phyloP scores from a whole-genome alignment of 371 early-diverging fungal genomes.

The Apophysomyces variabilis region DNA sequence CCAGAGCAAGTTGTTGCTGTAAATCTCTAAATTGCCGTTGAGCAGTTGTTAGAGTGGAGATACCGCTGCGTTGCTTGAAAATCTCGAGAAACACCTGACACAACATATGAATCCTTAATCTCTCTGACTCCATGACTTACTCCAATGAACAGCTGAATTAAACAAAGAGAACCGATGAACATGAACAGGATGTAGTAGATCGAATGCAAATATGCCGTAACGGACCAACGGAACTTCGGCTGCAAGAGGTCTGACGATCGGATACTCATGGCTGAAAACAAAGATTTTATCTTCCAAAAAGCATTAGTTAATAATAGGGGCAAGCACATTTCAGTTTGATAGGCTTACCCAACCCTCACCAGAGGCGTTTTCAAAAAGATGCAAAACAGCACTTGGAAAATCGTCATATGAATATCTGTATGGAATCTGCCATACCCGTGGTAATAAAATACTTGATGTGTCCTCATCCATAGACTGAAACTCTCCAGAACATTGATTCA shows the following conservation, averaged over 20 bases:
- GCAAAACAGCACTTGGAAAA: conserved; percentile 46
- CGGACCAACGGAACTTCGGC: conserved; percentile 43
- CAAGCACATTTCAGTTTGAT: neutral
- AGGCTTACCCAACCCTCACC: conserved; percentile 59
- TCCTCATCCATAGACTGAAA: conserved; percentile 35
- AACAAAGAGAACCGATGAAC: conserved; percentile 58
- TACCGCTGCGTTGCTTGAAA: conserved; percentile 57
- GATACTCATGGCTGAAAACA: conserved; percentile 49
- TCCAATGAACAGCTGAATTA: conserved; percentile 61
- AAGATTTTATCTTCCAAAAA: conserved; percentile 30
- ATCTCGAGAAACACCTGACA: conserved; percentile 51
- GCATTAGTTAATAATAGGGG: conserved; percentile 10
- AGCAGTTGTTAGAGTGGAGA: conserved; percentile 51
- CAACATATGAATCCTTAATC: neutral
- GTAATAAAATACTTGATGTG: conserved; percentile 35
- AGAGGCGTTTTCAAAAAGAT: conserved; percentile 59
- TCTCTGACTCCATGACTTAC: conserved; percentile 21
- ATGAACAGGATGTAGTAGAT: conserved; percentile 56
- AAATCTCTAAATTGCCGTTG: conserved; percentile 59
- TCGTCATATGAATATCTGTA: conserved; percentile 58
- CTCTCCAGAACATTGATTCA: conserved; percentile 42
- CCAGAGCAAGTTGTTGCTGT: conserved; percentile 48
- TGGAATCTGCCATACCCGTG: conserved; percentile 55
- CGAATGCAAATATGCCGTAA: conserved; percentile 43
- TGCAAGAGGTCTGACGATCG: conserved; percentile 27